These are phyloP conservation scores for Fusarium camptoceras DNA, from an alignment of 2,329 filamentous ascomycete species.

Conservation along the genomic window DNA sequence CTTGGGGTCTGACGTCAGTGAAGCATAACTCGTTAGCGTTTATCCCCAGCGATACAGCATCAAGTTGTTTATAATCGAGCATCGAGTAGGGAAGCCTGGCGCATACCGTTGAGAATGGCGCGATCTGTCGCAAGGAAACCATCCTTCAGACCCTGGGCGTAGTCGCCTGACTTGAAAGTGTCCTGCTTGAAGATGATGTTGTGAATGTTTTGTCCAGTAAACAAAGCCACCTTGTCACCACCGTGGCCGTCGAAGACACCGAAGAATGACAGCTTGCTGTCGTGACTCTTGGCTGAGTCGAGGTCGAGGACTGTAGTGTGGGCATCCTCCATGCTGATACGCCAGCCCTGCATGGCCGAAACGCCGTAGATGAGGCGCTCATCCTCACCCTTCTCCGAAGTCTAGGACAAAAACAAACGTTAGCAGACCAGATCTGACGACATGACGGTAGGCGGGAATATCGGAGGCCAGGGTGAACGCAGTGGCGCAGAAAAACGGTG, in stretches of 20 bases:
- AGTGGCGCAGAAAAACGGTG: background rate
- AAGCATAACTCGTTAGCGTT: slow-evolving; percentile 32
- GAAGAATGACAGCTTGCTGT: slow-evolving; percentile 90
- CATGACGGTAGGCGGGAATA: slow-evolving; percentile 22
- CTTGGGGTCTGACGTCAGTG: slow-evolving; percentile 77
- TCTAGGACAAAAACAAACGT: slow-evolving; percentile 62
- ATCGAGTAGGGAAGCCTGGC: slow-evolving; percentile 29
- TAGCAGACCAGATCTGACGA: slow-evolving; percentile 42
- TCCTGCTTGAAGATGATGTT: slow-evolving; percentile 96
- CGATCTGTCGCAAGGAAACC: slow-evolving; percentile 96
- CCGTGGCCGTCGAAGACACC: slow-evolving; percentile 98
- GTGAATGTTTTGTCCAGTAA: slow-evolving; percentile 92
- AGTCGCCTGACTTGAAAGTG: slow-evolving; percentile 88
- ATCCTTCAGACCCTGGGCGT: slow-evolving; percentile 96
- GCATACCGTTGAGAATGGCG: slow-evolving; percentile 91
- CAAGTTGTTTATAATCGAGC: background rate
- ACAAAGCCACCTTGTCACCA: slow-evolving; percentile 94
- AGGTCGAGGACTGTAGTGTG: slow-evolving; percentile 92
- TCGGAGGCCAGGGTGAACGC: slow-evolving; percentile 24
- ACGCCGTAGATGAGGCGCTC: slow-evolving; percentile 92
- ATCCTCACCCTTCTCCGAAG: slow-evolving; percentile 91
- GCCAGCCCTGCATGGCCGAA: slow-evolving; percentile 99
- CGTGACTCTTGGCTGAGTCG: slow-evolving; percentile 70
- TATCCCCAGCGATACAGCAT: background rate
- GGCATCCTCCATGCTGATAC: slow-evolving; percentile 99